Conservation (phyloP, 2,329 filamentous ascomycete genomes). For the Scytalidium lignicola region DNA sequence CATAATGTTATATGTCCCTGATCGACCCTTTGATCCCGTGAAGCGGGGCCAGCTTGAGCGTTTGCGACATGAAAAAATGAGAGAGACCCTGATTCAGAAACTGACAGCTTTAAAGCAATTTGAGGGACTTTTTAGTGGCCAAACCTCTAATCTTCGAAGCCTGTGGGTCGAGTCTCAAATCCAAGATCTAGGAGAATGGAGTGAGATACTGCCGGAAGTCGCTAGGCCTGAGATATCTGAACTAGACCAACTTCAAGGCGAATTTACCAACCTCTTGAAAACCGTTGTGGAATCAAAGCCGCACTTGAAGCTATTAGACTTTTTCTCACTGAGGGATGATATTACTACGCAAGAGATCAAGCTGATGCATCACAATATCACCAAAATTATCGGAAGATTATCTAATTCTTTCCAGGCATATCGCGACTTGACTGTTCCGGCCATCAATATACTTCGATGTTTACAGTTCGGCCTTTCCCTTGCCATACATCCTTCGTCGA, state of each 20-base stretch:
- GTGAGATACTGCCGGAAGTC: slow-evolving; percentile 58
- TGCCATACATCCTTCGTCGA: slow-evolving; percentile 27
- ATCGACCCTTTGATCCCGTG: slow-evolving; percentile 79
- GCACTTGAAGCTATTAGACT: slow-evolving; percentile 9
- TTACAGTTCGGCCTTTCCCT: slow-evolving; percentile 71
- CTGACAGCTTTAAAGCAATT: slow-evolving; percentile 60
- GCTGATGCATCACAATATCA: slow-evolving; percentile 51
- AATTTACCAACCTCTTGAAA: slow-evolving; percentile 73
- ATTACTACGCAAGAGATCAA: slow-evolving; percentile 28
- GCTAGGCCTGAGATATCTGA: slow-evolving; percentile 67
- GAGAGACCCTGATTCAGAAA: slow-evolving; percentile 48
- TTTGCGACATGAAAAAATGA: slow-evolving; percentile 50
- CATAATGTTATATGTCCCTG: slow-evolving; percentile 77
- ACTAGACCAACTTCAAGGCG: slow-evolving; percentile 68
- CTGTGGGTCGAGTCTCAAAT: slow-evolving; percentile 59
- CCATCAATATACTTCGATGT: slow-evolving; percentile 74
- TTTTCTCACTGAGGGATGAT: slow-evolving; percentile 10
- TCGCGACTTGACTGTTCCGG: slow-evolving; percentile 75
- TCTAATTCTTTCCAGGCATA: slow-evolving; percentile 69
- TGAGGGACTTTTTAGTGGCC: slow-evolving; percentile 62
- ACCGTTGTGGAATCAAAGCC: slow-evolving; percentile 18
- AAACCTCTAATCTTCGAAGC: slow-evolving; percentile 61
- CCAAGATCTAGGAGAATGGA: slow-evolving; percentile 57
- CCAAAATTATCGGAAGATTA: slow-evolving; percentile 66
- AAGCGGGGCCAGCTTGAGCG: slow-evolving; percentile 61